Conservation (phyloP, 2,329 filamentous ascomycete genomes). For the Passalora sequoiae region DNA sequence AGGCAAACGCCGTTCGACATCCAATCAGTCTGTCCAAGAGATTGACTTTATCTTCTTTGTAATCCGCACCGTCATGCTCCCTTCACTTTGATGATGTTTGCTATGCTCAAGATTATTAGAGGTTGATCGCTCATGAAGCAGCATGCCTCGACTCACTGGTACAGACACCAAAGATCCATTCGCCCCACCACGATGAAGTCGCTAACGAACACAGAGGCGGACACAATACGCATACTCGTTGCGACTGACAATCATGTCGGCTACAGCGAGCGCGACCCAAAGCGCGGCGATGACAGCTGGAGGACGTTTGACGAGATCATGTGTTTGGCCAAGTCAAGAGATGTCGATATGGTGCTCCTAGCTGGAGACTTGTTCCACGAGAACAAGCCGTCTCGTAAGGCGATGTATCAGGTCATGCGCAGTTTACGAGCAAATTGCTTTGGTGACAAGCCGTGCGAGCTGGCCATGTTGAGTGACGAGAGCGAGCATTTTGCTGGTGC, state of each 20-base stretch:
- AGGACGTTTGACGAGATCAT: slow-evolving; percentile 93
- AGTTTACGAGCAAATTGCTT: slow-evolving; percentile 89
- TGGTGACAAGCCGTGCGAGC: slow-evolving; percentile 89
- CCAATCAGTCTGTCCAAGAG: too few species aligned
- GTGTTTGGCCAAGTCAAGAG: slow-evolving; percentile 74
- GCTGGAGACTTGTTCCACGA: slow-evolving; percentile 96
- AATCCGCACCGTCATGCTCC: too few species aligned
- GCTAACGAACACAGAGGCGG: too few species aligned
- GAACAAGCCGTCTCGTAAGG: slow-evolving; percentile 92
- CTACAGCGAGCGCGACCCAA: slow-evolving; percentile 85
- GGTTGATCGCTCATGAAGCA: not conserved
- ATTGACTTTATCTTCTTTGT: slow-evolving; percentile 1
- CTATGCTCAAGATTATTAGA: not conserved
- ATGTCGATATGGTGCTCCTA: slow-evolving; percentile 96
- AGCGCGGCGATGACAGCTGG: slow-evolving; percentile 97
- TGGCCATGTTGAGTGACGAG: slow-evolving; percentile 91
- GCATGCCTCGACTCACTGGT: slow-evolving; percentile 19
- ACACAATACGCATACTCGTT: slow-evolving; percentile 91
- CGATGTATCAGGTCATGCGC: slow-evolving; percentile 96
- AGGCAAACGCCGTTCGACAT: not conserved
- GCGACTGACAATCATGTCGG: slow-evolving; percentile 98
- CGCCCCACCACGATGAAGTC: too few species aligned
- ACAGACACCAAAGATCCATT: slow-evolving; percentile 3
- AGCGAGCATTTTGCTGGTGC: slow-evolving; percentile 74
- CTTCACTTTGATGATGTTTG: not conserved